Base-by-base conservation (phyloP, 176 grass and related monocot species). In the Themeda triandra region DNA sequence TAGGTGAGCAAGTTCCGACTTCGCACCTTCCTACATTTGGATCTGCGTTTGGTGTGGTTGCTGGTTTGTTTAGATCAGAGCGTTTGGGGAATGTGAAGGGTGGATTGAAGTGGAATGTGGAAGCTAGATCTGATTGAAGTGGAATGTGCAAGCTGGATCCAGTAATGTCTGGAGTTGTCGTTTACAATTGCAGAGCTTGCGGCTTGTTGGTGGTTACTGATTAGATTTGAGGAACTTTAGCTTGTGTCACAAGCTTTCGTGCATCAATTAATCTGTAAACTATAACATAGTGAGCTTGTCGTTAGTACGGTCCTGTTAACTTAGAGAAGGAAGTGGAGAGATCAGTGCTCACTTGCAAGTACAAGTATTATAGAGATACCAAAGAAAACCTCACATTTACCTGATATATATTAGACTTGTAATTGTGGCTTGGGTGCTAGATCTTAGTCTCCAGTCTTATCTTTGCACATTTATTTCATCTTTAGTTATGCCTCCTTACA, bases 1-100 rank as follows among this genome's bases (percentile, higher is more conserved):
- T 11, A 90, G 71, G 94, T 90, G 74, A 93, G 82, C 59, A 82
- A 40, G 80, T 45, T 83, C 42, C 14, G 44, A 17, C n/a, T n/a
- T n/a, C n/a, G n/a, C n/a, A n/a, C 28, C 39, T 78, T 86, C 28
- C 30, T 32, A 37, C 63, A 41, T 69, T 51, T 79, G 82, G 80
- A 92, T 92, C 79, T 83, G 69, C 68, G 45, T 75, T 86, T 33
- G 71, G 40, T 21, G 9, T 82, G 12, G 15, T 0, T 73, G 54
- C 9, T 60, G 13, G 25, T 65, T 90, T 67, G 10, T 12, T 44
- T 48, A 8, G 15, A 73, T 65, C 28, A 48, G 28, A 10, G 18
- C 10, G 1, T 66, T 60, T 46, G 10, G 65, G 25, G 35, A 66
- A 65, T 66, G 23, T 73, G 44, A 39, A 30, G 8, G 1, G 59